Percentiles rank a stretch among this genome's conserved stretches.
phyloP scores from a whole-genome alignment of 768 basidiomycete species.

The Lactarius sp. region DNA sequence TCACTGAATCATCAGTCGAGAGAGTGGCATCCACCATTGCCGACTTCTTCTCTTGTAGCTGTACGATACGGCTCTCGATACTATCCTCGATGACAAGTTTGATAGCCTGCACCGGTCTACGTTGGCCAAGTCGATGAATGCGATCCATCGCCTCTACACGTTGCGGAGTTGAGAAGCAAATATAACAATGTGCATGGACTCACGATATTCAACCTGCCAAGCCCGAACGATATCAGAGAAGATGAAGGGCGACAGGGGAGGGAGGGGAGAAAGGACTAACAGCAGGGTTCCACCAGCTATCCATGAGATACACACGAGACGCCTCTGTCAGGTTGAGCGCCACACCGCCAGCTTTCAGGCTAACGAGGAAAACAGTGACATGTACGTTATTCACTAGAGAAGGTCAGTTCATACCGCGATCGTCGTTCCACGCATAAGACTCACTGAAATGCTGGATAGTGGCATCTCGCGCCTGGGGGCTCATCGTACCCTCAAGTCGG shows the following conservation, averaged over 20 bases:
- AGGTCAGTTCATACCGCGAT: background rate
- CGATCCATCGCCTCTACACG: conserved; percentile 90
- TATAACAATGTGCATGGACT: conserved; percentile 31
- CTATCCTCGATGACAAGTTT: conserved; percentile 95
- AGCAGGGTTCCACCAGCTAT: conserved; percentile 99
- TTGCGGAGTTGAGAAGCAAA: conserved; percentile 1
- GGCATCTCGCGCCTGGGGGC: conserved; percentile 90
- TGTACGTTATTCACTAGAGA: conserved; percentile 79
- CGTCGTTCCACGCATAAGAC: conserved; percentile 29
- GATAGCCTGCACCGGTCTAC: conserved; percentile 86
- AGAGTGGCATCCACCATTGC: conserved; percentile 91
- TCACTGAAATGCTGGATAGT: conserved; percentile 92
- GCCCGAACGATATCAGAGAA: background rate
- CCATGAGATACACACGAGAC: conserved; percentile 93
- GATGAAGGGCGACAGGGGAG: background rate
- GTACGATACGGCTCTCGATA: conserved; percentile 92
- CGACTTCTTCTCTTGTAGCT: conserved; percentile 96
- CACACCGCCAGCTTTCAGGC: conserved; percentile 93
- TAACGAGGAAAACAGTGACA: conserved; percentile 96
- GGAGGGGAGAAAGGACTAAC: conserved; percentile 34
- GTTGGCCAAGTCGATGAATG: conserved; percentile 94
- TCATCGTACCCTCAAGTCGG: conserved; percentile 94
- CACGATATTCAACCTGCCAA: conserved; percentile 69
- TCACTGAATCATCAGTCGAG: conserved; percentile 72
- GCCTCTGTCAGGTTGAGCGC: conserved; percentile 88